phyloP scores from a whole-genome alignment of 2,329 filamentous ascomycete species.

The Monilinia laxa region DNA sequence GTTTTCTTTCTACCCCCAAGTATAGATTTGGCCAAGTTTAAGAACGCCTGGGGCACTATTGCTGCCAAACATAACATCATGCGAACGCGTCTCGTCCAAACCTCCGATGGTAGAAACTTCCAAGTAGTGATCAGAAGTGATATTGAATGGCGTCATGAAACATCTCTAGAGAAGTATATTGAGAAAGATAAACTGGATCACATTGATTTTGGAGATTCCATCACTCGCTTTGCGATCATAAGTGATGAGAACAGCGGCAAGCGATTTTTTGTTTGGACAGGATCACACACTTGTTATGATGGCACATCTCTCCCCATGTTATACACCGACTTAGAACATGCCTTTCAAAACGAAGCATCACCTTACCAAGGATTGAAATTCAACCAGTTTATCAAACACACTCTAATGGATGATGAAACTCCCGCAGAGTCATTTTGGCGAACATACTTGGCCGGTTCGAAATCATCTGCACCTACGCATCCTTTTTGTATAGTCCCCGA shows the following conservation, averaged over 20 bases:
- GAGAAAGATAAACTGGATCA: constrained; percentile 42
- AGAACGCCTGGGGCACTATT: constrained; percentile 35
- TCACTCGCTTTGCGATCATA: constrained; percentile 38
- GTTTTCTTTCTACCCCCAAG: constrained; percentile 24
- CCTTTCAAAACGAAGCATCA: constrained; percentile 31
- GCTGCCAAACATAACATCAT: constrained; percentile 36
- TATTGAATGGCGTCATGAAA: constrained; percentile 10
- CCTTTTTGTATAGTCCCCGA: background rate
- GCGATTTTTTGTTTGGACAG: constrained; percentile 43
- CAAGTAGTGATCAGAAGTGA: constrained; percentile 25
- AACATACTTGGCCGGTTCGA: constrained; percentile 46
- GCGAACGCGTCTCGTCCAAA: constrained; percentile 38
- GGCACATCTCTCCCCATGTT: constrained; percentile 58
- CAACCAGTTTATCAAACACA: constrained; percentile 49
- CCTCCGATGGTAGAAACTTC: constrained; percentile 9
- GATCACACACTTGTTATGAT: constrained; percentile 61
- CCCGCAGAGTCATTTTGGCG: constrained; percentile 49
- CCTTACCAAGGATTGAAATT: background rate
- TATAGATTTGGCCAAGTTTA: constrained; percentile 30
- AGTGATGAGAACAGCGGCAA: constrained; percentile 30
- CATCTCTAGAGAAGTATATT: constrained; percentile 21
- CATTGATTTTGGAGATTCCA: constrained; percentile 42
- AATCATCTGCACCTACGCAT: constrained; percentile 50
- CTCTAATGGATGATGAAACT: constrained; percentile 44
- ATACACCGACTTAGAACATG: constrained; percentile 28